Percentiles rank a stretch among this genome's conserved stretches.
phyloP scores from a whole-genome alignment of 176 grass and related monocot genomes.

The Zea mays region Zm-B73-REFERENCE-NAM-5.0 NC_050099.1:233654001-233654500 shows the following conservation, averaged over 20 bases:
- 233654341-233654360: conserved; percentile 82
- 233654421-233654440: conserved; percentile 87
- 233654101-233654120: conserved; percentile 39
- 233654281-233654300: neutral
- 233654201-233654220: conserved; percentile 99
- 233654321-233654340: conserved; percentile 89
- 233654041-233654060: conserved; percentile 50
- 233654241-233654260: conserved; percentile 31
- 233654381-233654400: conserved; percentile 82
- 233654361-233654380: conserved; percentile 83
- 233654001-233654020: conserved; percentile 72
- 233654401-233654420: conserved; percentile 95
- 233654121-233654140: conserved; percentile 25
- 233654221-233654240: conserved; percentile 97
- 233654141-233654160: conserved; percentile 76
- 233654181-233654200: conserved; percentile 81
- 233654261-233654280: neutral
- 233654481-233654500: neutral
- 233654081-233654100: conserved; percentile 49
- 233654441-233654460: neutral
- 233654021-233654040: conserved; percentile 34
- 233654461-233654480: conserved; percentile 3
- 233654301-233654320: conserved; percentile 56
- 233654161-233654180: conserved; percentile 60
- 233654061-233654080: conserved; percentile 36